A percentile compares a stretch with the other conserved stretches of the same genome.
Conservation (phyloP, 441 rosid genomes). For the Metrosideros polymorpha region DNA sequence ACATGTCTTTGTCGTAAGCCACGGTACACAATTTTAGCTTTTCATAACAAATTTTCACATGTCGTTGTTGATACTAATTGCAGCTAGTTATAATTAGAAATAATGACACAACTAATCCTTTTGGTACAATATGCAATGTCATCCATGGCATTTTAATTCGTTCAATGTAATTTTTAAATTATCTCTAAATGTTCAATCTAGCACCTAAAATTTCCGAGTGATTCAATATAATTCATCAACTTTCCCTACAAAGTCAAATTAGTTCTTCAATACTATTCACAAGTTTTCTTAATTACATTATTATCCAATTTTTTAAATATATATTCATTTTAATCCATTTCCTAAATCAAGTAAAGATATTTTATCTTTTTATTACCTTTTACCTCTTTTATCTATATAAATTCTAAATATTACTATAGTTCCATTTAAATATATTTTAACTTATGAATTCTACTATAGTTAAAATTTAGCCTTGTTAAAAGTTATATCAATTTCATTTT, state of each 20-base stretch:
- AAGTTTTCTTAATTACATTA: not conserved
- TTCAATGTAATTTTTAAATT: not conserved
- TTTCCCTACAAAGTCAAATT: not conserved
- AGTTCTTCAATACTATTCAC: not conserved
- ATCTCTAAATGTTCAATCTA: not conserved
- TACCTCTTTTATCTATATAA: not conserved
- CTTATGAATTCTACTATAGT: not conserved
- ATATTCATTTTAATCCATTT: not conserved
- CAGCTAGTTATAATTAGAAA: not conserved
- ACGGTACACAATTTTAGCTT: not conserved
- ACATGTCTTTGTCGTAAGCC: not conserved
- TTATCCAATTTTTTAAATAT: not conserved
- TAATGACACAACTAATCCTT: not conserved
- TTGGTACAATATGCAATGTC: no score
- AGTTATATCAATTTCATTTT: not conserved
- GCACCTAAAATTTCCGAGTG: not conserved
- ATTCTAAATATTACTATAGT: not conserved
- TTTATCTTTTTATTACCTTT: not conserved
- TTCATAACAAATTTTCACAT: not conserved
- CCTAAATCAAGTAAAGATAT: no score
- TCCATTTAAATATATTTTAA: not conserved
- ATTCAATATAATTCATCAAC: not conserved
- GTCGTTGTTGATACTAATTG: not conserved
- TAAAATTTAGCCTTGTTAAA: not conserved
- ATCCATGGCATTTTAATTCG: not conserved